Conservation (phyloP, 257 asterid genomes). For the Solanum microdontum region DNA sequence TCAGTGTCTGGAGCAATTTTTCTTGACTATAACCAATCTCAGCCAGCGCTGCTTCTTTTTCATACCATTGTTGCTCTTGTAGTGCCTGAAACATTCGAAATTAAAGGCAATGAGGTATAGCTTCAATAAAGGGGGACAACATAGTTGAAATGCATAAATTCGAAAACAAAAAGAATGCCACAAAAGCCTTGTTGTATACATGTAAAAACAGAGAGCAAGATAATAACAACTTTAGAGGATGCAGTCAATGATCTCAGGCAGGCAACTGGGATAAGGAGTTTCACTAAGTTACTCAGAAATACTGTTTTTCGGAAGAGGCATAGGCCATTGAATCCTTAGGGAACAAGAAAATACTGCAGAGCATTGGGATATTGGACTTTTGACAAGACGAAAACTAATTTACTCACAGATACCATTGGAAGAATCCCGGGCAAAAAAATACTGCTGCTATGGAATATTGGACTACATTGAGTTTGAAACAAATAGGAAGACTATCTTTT, state of each 20-base stretch:
- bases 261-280: not conserved
- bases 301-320: not conserved
- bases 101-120: not conserved
- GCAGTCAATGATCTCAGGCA: not conserved
- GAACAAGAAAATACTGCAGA: not conserved
- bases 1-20: slow-evolving; percentile 68
- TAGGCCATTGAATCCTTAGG: not conserved
- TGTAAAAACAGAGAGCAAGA: not conserved
- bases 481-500: not conserved
- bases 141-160: not conserved
- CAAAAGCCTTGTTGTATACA: not conserved
- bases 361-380: not conserved
- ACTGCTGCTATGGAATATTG: not conserved
- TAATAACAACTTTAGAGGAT: not conserved
- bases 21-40: slow-evolving; percentile 68
- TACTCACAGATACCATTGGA: not conserved
- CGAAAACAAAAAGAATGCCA: not conserved
- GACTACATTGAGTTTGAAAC: not conserved
- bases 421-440: not conserved
- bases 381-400: not conserved
- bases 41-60: slow-evolving; percentile 67
- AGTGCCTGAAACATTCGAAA: slow-evolving; percentile 36
- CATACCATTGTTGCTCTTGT: slow-evolving; percentile 86
- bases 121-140: not conserved
- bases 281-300: not conserved